A percentile compares a stretch with the other conserved stretches of the same genome.
These are phyloP conservation scores for Paramecium sexaurelia DNA, from an alignment of 73 alveolate genomes.

Conservation along the genomic window DNA sequence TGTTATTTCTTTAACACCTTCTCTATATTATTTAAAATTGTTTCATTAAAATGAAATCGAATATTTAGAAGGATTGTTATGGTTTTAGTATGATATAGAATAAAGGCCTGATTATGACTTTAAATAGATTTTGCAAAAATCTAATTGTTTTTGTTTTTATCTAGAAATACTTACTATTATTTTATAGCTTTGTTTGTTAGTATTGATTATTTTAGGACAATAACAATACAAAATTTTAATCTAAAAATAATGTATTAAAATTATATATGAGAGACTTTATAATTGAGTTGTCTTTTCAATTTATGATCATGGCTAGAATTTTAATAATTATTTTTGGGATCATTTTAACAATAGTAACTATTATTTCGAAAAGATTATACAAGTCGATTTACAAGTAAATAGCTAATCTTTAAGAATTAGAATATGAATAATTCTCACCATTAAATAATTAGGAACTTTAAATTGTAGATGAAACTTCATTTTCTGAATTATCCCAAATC, in stretches of 20 bases:
- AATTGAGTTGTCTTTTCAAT: background rate
- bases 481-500: background rate
- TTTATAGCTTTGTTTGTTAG: background rate
- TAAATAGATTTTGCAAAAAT: background rate
- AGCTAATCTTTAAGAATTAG: background rate
- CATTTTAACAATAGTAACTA: background rate
- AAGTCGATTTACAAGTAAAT: background rate
- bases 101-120: background rate
- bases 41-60: conserved; percentile 8
- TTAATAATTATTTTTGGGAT: background rate
- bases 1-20: background rate
- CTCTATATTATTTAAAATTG: background rate
- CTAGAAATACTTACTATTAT: background rate
- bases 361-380: background rate
- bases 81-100: conserved; percentile 26
- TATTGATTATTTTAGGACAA: background rate
- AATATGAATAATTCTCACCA: conserved; percentile 27
- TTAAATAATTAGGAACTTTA: background rate
- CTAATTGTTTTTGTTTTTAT: background rate
- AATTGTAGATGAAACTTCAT: background rate
- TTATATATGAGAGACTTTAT: background rate
- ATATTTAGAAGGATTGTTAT: background rate
- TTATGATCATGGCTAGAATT: background rate
- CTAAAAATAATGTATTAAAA: background rate
- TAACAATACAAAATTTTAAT: background rate